Conservation (phyloP, 768 basidiomycete species). For the Tephrocybe sp. region DNA sequence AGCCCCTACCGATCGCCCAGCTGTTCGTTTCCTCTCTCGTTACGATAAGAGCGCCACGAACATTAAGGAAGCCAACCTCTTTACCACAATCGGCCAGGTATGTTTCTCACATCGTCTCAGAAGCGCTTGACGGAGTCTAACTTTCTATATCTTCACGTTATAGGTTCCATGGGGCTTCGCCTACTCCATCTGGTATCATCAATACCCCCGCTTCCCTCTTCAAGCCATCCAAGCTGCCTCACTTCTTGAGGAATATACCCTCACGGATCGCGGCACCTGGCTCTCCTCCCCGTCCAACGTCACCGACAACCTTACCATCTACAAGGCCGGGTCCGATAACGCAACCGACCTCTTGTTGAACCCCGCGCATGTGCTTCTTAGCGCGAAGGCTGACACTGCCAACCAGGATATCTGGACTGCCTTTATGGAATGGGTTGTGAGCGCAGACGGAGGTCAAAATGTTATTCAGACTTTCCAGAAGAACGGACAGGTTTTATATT, state of each 20-base stretch:
- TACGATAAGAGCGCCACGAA: conserved; percentile 60
- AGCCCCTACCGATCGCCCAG: conserved; percentile 20
- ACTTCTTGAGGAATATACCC: not conserved
- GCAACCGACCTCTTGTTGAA: conserved; percentile 41
- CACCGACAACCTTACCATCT: conserved; percentile 30
- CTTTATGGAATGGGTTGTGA: conserved; percentile 45
- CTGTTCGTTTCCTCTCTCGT: conserved; percentile 51
- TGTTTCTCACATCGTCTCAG: not conserved
- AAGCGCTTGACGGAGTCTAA: not conserved
- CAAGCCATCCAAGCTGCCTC: conserved; percentile 32
- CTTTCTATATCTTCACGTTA: not conserved
- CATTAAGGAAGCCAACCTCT: conserved; percentile 52
- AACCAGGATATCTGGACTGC: conserved; percentile 27
- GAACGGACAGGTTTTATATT: conserved; percentile 27
- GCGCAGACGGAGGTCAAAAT: conserved; percentile 38
- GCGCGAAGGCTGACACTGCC: conserved; percentile 20
- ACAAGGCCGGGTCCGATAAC: conserved; percentile 36
- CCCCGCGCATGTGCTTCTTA: conserved; percentile 42
- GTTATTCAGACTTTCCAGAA: conserved; percentile 38
- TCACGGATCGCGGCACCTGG: conserved; percentile 25
- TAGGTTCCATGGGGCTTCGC: conserved; percentile 53
- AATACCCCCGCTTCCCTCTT: conserved; percentile 50
- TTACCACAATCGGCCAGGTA: conserved; percentile 49
- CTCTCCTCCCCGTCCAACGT: conserved; percentile 34
- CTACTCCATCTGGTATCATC: conserved; percentile 58